These are phyloP conservation scores for Dunaliella primolecta DNA, from an alignment of 139 green algal genomes.

Conservation along the genomic window DNA sequence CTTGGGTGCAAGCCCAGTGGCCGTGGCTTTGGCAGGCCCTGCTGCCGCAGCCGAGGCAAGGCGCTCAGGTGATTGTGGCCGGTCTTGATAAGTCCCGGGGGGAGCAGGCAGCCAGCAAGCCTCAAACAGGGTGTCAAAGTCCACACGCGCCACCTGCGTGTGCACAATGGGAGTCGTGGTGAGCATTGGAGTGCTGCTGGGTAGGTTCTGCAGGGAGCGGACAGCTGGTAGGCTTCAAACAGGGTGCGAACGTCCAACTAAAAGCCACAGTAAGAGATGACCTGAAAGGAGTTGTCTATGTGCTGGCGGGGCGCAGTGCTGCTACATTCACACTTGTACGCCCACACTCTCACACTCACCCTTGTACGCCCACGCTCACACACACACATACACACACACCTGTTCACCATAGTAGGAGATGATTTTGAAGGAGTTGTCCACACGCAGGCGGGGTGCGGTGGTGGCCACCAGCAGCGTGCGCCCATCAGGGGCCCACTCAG, in stretches of 20 bases:
- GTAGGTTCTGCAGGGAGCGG: too few species aligned
- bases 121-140: slow-evolving; percentile 70
- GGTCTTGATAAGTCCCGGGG: slow-evolving; percentile 52
- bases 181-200: too few species aligned
- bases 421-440: slow-evolving; percentile 86
- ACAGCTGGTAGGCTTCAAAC: too few species aligned
- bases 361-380: too few species aligned
- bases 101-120: slow-evolving; percentile 59
- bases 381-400: slow-evolving; percentile 17
- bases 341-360: slow-evolving; percentile 86
- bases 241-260: too few species aligned
- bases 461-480: slow-evolving; percentile 81
- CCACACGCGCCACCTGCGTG: slow-evolving; percentile 9
- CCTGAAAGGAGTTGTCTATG: slow-evolving; percentile 85
- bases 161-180: slow-evolving; percentile 50
- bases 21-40: slow-evolving; percentile 10
- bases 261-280: slow-evolving; percentile 83
- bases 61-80: slow-evolving; percentile 59
- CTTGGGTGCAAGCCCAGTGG: not conserved
- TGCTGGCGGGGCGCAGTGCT: slow-evolving; percentile 84
- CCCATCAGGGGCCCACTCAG: slow-evolving; percentile 87
- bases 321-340: slow-evolving; percentile 74
- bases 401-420: slow-evolving; percentile 81
- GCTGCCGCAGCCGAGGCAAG: slow-evolving; percentile 19
- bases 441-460: slow-evolving; percentile 81